phyloP scores from a whole-genome alignment of 2,329 filamentous ascomycete species.

The Paracorniculantispora psalliotae region DNA sequence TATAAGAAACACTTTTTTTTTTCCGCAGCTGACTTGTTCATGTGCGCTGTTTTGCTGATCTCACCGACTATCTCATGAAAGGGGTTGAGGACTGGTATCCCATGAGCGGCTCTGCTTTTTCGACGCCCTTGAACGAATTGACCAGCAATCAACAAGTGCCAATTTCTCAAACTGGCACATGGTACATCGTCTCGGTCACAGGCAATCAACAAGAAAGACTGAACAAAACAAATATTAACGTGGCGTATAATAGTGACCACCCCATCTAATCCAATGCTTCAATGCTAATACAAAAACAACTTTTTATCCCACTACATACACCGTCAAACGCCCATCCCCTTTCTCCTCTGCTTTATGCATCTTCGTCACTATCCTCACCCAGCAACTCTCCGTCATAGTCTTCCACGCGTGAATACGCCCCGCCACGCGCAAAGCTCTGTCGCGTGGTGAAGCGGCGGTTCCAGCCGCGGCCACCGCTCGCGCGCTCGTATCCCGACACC shows the following conservation, averaged over 20 bases:
- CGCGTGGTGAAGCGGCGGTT: slow-evolving; percentile 77
- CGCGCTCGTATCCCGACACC: slow-evolving; percentile 46
- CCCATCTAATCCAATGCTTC: background rate
- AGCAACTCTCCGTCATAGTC: slow-evolving; percentile 92
- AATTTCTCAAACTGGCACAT: too few species aligned
- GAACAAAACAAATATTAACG: background rate
- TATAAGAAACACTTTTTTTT: too few species aligned
- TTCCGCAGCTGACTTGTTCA: too few species aligned
- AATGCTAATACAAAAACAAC: background rate
- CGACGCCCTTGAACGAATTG: too few species aligned
- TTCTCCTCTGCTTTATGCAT: slow-evolving; percentile 45
- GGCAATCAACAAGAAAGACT: too few species aligned
- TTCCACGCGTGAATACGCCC: slow-evolving; percentile 85
- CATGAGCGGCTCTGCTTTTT: too few species aligned
- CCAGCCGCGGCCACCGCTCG: slow-evolving; percentile 44
- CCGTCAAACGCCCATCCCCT: background rate
- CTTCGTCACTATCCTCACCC: slow-evolving; percentile 90
- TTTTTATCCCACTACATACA: background rate
- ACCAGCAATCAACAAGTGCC: too few species aligned
- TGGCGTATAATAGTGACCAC: background rate
- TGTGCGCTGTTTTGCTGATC: too few species aligned
- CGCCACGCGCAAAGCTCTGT: slow-evolving; percentile 80
- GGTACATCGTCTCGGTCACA: too few species aligned
- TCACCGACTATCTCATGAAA: too few species aligned
- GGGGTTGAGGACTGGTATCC: too few species aligned